Base-by-base conservation (phyloP, 768 basidiomycete species). In the Serendipita sp. region DNA sequence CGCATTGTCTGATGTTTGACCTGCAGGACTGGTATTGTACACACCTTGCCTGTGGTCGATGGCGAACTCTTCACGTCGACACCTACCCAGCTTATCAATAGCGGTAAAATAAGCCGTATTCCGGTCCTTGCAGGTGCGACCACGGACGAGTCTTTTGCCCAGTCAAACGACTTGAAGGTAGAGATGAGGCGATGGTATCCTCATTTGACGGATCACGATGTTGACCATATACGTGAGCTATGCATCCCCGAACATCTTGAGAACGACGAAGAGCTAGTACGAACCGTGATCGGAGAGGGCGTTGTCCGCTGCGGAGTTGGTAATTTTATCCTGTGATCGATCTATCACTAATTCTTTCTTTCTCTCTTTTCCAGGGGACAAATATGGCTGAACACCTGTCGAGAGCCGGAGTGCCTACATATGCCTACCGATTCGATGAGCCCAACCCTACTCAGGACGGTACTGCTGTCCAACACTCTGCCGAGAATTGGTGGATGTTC, bases 401-500 rank as follows among this genome's bases (percentile, higher is more conserved):
- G 11, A 28, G 11, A 28, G 52, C 13, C 16, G 52, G 52, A 32
- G 11, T 16, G 28, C 52, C 15, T 54, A 28, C 11, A 1, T 77
- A 80, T 80, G 46, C 44, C 11, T 84, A 84, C 68, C 76, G 83
- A 32, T 84, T 83, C 71, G 84, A 84, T 70, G 80, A 84, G 66
- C 73, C 75, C 3, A 79, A 81, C 63, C 80, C 80, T 4, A 79
- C 80, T 0, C 66, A 67, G 3, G 73, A 73, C 15, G 73, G 73
- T 16, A 63, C 70, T 13, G 15, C 62, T 7, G 79, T 81, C 1
- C 71, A 63, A 1, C 83, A 84, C 67, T 78, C 83, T 4, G 77
- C 84, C 0, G 84, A 83, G 70, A 84, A 85, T 68, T 84, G 81
- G 80, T 84, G 83, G 81, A 81, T 85, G 83, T 84, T 83, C 74